Evolutionary conservation across 192 early-diverging fungal species (phyloP).

Genomic region (Backusella macrospora): DNA sequence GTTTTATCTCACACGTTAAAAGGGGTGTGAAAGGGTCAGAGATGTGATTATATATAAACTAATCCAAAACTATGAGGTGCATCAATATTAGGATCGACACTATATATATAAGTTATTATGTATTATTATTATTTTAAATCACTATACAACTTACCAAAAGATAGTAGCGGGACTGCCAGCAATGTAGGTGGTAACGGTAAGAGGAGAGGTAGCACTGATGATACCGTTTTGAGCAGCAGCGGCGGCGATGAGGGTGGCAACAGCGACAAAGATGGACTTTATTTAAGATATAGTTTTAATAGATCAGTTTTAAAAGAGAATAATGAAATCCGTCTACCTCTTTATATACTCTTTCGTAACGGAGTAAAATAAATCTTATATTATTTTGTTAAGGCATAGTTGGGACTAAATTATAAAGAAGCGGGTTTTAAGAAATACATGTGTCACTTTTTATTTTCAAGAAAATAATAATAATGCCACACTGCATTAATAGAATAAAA

Average conservation of each 20-base stretch:
- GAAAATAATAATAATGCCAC: background rate
- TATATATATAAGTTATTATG: background rate
- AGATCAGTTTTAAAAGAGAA: background rate
- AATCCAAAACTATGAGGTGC: conserved; percentile 5
- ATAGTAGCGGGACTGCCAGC: conserved; percentile 33
- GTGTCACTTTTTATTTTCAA: background rate
- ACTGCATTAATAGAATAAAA: too few species aligned
- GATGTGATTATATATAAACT: background rate
- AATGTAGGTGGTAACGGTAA: conserved; percentile 31
- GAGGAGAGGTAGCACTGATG: conserved; percentile 35
- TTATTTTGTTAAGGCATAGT: conserved; percentile 1
- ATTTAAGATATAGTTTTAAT: conserved; percentile 13
- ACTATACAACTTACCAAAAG: conserved; percentile 26
- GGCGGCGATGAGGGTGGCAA: conserved; percentile 24
- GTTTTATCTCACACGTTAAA: too few species aligned
- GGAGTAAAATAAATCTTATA: background rate
- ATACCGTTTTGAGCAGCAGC: conserved; percentile 28
- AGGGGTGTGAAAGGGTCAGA: too few species aligned
- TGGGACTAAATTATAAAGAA: background rate
- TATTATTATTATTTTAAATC: background rate
- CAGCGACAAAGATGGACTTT: conserved; percentile 31
- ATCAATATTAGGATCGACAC: conserved; percentile 32
- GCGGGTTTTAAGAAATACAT: conserved; percentile 1
- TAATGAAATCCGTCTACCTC: background rate
- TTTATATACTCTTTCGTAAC: background rate